These are phyloP conservation scores for Tetrapisispora pingtungensis DNA, from an alignment of 805 yeast genomes.

Conservation along the genomic window DNA sequence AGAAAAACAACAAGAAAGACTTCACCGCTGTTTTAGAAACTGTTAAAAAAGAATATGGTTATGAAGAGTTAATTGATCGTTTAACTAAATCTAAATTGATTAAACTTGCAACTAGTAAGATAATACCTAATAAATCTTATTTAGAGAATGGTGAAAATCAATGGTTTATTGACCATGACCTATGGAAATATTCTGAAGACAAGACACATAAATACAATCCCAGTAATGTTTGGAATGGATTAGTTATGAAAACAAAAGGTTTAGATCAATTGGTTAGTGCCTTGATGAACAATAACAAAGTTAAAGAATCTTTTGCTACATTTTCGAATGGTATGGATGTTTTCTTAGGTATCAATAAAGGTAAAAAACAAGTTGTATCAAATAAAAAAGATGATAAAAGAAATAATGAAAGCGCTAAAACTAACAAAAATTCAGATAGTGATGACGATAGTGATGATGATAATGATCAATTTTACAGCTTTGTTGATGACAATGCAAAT, in stretches of 20 bases:
- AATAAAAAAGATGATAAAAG: constrained; percentile 4
- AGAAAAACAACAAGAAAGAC: constrained; percentile 6
- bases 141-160: constrained; percentile 5
- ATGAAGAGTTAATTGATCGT: constrained; percentile 15
- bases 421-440: constrained; percentile 11
- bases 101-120: constrained; percentile 15
- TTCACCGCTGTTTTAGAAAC: constrained; percentile 3
- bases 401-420: constrained; percentile 9
- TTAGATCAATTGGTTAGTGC: constrained; percentile 31
- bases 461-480: not conserved
- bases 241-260: constrained; percentile 16
- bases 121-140: constrained; percentile 12
- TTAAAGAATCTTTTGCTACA: constrained; percentile 37
- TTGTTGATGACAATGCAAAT: constrained; percentile 11
- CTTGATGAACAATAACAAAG: constrained; percentile 36
- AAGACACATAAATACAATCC: constrained; percentile 35
- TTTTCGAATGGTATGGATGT: constrained; percentile 33
- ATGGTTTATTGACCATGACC: constrained; percentile 22
- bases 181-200: constrained; percentile 22
- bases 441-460: constrained; percentile 6
- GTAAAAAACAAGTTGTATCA: constrained; percentile 8
- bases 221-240: constrained; percentile 33
- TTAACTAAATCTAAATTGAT: constrained; percentile 21
- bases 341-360: constrained; percentile 27
- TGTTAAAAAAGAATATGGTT: constrained; percentile 5